Evolutionary conservation across 306 rosid genomes (phyloP).

Genomic region (Trifolium pratense): DNA sequence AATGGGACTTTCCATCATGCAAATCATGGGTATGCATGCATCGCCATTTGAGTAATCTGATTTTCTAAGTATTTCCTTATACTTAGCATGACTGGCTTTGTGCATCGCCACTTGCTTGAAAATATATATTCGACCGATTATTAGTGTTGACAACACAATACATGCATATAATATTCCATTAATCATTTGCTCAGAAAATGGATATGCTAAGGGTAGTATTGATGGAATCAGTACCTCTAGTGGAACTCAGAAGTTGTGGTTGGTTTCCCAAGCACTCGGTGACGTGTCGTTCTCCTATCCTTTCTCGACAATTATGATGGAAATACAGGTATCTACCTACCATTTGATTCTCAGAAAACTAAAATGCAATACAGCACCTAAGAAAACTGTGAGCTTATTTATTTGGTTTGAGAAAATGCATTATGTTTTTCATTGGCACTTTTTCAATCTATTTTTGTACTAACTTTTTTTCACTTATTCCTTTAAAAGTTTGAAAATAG

Average conservation of each 20-base stretch:
- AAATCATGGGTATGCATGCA: conserved; percentile 46
- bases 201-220: conserved; percentile 60
- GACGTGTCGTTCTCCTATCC: conserved; percentile 89
- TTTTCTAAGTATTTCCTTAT: conserved; percentile 18
- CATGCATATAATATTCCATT: conserved; percentile 20
- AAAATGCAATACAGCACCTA: neutral
- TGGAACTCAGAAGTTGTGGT: conserved; percentile 61
- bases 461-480: neutral
- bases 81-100: conserved; percentile 21
- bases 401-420: neutral
- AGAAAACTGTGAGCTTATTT: neutral
- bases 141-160: neutral
- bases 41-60: neutral
- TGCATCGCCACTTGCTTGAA: conserved; percentile 21
- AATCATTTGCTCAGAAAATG: conserved; percentile 62
- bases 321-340: conserved; percentile 70
- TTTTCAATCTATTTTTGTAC: neutral
- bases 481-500: neutral
- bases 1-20: conserved; percentile 58
- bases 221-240: conserved; percentile 56
- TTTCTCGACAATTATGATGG: conserved; percentile 72
- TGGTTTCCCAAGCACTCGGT: conserved; percentile 80
- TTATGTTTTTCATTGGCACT: neutral
- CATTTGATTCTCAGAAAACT: neutral
- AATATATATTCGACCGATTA: conserved; percentile 16